Evolutionary conservation across 345 rosid genomes (phyloP).

Genomic region (Pugionium dolabratum): DNA sequence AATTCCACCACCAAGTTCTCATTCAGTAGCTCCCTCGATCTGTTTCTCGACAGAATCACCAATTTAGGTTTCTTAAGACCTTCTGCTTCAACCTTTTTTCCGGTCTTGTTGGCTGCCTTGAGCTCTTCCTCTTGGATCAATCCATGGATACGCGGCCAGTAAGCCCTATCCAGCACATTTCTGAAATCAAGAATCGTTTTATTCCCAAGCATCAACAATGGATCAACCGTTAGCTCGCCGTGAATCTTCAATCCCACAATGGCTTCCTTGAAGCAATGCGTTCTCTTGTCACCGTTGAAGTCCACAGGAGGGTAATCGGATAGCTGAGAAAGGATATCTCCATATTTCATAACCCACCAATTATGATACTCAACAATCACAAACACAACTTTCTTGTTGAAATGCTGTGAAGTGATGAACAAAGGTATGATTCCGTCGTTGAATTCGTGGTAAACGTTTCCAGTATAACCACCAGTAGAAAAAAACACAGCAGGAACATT

Average conservation of each 20-base stretch:
- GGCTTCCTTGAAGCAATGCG: slow-evolving; percentile 76
- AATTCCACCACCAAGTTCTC: slow-evolving; percentile 53
- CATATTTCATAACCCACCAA: slow-evolving; percentile 79
- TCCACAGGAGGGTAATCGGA: slow-evolving; percentile 57
- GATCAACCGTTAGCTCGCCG: slow-evolving; percentile 58
- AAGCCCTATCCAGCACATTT: slow-evolving; percentile 58
- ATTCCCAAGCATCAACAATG: slow-evolving; percentile 50
- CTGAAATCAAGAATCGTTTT: slow-evolving; percentile 60
- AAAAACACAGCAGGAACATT: slow-evolving; percentile 69
- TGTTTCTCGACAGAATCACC: slow-evolving; percentile 59
- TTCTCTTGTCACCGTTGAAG: slow-evolving; percentile 56
- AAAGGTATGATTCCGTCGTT: slow-evolving; percentile 79
- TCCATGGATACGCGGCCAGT: slow-evolving; percentile 55
- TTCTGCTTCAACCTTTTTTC: background rate
- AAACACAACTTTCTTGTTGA: slow-evolving; percentile 70
- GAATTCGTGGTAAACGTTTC: slow-evolving; percentile 79
- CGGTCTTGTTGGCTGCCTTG: slow-evolving; percentile 12
- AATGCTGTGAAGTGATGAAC: slow-evolving; percentile 74
- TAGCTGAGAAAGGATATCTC: slow-evolving; percentile 55
- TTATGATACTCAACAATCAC: slow-evolving; percentile 66
- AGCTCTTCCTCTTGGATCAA: slow-evolving; percentile 47
- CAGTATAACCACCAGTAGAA: slow-evolving; percentile 81
- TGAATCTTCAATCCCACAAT: slow-evolving; percentile 70
- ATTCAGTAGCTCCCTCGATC: slow-evolving; percentile 58
- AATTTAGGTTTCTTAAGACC: slow-evolving; percentile 52